Conservation (phyloP, 2,329 filamentous ascomycete genomes). For the Neopestalotiopsis rosae region DNA sequence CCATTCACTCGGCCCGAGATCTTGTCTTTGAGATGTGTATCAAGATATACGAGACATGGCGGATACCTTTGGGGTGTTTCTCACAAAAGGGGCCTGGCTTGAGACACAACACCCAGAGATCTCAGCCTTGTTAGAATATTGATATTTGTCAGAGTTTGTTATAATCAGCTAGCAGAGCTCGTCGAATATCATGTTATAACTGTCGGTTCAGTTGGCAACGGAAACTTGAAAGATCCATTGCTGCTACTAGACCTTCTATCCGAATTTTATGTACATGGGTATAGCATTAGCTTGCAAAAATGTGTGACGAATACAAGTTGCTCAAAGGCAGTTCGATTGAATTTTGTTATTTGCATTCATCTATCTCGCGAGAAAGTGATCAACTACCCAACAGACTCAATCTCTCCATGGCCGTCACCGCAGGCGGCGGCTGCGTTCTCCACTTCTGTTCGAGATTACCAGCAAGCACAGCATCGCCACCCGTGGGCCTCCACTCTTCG, state of each 20-base stretch:
- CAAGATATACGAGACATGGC: background rate
- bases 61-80: background rate
- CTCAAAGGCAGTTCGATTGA: background rate
- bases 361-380: background rate
- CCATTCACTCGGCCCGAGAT: background rate
- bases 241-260: no score
- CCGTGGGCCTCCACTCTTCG: slow-evolving; percentile 41
- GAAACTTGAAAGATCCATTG: no score
- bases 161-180: no score
- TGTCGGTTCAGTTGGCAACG: no score
- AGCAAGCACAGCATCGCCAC: slow-evolving; percentile 57
- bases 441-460: slow-evolving; percentile 54
- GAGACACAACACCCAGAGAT: background rate
- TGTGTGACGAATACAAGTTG: background rate
- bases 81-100: background rate
- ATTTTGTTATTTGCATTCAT: background rate
- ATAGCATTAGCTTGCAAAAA: no score
- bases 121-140: background rate
- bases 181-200: no score
- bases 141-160: no score
- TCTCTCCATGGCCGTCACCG: slow-evolving; percentile 54
- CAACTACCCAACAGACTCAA: slow-evolving; percentile 54
- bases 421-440: slow-evolving; percentile 52
- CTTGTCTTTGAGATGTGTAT: background rate
- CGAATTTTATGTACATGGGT: no score